These are phyloP conservation scores for Citrus reticulata DNA, from an alignment of 345 rosid species.

Conservation along the genomic window DNA sequence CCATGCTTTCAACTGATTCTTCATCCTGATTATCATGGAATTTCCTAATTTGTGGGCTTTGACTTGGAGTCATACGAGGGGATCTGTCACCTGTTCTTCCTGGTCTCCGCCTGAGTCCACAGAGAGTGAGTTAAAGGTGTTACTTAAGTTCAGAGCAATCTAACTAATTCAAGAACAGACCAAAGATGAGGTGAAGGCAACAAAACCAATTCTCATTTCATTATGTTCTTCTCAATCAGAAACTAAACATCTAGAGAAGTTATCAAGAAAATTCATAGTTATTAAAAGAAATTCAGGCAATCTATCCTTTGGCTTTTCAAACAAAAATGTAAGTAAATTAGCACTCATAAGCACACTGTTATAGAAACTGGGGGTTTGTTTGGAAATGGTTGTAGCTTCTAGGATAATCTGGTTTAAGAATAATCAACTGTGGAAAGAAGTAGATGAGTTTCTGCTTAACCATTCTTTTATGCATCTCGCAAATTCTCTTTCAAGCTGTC, in stretches of 20 bases:
- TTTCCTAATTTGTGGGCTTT: conserved; percentile 38
- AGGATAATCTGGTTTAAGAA: neutral
- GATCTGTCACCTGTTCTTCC: conserved; percentile 41
- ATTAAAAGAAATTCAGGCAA: neutral
- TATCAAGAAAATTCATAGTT: neutral
- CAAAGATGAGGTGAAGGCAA: neutral
- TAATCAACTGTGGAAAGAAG: neutral
- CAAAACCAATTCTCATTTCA: neutral
- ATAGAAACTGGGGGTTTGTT: neutral
- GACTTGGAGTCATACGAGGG: conserved; percentile 41
- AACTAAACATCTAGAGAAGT: neutral
- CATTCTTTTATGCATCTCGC: neutral
- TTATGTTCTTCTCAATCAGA: neutral
- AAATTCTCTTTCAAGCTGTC: neutral
- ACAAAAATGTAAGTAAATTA: neutral
- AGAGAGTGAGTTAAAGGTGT: neutral
- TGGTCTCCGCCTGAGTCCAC: conserved; percentile 27
- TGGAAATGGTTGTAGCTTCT: neutral
- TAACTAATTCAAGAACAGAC: neutral
- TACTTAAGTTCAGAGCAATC: neutral
- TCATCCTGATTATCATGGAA: conserved; percentile 40
- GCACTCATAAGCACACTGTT: neutral
- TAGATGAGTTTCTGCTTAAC: neutral
- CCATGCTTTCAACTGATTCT: conserved; percentile 60
- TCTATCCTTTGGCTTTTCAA: neutral